Percentiles rank a stretch among this genome's conserved stretches.
These are phyloP conservation scores for Globisporangium rhizosaccharum DNA, from an alignment of 352 stramenopile genomes.

Conservation along the genomic window DNA sequence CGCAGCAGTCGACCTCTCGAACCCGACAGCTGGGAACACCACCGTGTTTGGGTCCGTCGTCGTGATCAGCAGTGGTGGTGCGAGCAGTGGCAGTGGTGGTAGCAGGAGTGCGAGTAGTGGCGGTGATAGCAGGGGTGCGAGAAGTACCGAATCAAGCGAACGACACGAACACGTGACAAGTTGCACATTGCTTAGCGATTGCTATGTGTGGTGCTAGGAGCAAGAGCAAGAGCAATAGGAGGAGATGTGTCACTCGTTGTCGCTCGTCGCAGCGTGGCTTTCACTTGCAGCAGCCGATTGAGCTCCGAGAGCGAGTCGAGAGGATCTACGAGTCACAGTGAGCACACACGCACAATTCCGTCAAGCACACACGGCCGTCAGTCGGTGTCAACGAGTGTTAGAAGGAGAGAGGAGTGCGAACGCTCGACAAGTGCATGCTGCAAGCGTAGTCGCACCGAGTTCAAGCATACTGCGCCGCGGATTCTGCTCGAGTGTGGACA, in stretches of 20 bases:
- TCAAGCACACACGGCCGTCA: background rate
- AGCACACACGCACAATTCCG: no score
- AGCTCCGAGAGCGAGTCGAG: constrained; percentile 50
- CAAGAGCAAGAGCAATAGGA: background rate
- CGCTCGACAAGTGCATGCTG: background rate
- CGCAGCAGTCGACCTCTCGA: no score
- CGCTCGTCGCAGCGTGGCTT: constrained; percentile 32
- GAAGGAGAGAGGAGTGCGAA: background rate
- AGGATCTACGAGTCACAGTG: constrained; percentile 22
- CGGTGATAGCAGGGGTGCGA: no score
- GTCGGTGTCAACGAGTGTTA: background rate
- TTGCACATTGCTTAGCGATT: background rate
- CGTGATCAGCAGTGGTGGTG: no score
- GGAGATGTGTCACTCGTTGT: background rate
- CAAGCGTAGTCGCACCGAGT: constrained; percentile 11
- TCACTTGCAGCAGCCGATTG: constrained; percentile 49
- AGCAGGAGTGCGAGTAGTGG: no score
- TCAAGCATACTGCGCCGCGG: constrained; percentile 15
- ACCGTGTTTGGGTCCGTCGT: no score
- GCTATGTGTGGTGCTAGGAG: background rate
- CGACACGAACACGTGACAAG: no score
- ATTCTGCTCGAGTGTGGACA: constrained; percentile 9
- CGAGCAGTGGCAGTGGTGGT: no score
- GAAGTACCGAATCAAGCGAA: no score
- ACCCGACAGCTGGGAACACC: no score